A percentile compares a stretch with the other conserved stretches of the same genome.
These are phyloP conservation scores for Fusarium sp. DNA, from an alignment of 2,329 filamentous ascomycete species.

Conservation along the genomic window DNA sequence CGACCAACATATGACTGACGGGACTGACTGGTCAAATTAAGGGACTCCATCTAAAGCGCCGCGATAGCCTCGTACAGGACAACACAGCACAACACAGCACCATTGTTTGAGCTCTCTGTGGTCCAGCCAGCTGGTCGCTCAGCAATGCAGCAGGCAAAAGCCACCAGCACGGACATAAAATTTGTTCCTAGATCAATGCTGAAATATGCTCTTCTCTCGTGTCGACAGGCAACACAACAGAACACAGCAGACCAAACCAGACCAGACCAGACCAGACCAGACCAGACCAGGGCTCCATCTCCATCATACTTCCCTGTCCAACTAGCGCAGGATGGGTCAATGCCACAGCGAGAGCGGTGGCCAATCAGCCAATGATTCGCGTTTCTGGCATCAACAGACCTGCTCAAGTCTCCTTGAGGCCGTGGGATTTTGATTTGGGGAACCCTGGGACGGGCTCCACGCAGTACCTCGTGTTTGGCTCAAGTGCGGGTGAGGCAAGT, in stretches of 20 bases:
- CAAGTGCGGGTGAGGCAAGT: constrained; percentile 33
- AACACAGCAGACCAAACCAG: neutral
- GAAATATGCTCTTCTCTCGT: neutral
- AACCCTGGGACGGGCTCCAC: constrained; percentile 47
- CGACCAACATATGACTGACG: constrained; percentile 18
- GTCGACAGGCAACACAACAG: neutral
- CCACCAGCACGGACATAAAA: constrained; percentile 31
- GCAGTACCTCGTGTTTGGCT: constrained; percentile 45
- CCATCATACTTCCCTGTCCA: constrained; percentile 12
- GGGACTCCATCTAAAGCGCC: constrained; percentile 28
- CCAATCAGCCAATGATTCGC: constrained; percentile 44
- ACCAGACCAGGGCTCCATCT: constrained; percentile 37
- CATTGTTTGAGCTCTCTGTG: constrained; percentile 33
- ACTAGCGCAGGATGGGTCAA: constrained; percentile 47
- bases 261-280: constrained; percentile 1
- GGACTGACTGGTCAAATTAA: constrained; percentile 27
- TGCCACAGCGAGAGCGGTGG: constrained; percentile 39
- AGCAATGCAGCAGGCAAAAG: constrained; percentile 27
- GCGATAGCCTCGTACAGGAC: constrained; percentile 23
- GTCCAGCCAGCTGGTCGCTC: constrained; percentile 27
- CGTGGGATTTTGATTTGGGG: constrained; percentile 46
- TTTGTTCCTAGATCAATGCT: constrained; percentile 32
- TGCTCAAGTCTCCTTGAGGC: constrained; percentile 42
- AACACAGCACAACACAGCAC: constrained; percentile 33
- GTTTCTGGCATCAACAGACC: constrained; percentile 47